These are phyloP conservation scores for Anisodus acutangulus DNA, from an alignment of 257 asterid species.

Conservation along the genomic window DNA sequence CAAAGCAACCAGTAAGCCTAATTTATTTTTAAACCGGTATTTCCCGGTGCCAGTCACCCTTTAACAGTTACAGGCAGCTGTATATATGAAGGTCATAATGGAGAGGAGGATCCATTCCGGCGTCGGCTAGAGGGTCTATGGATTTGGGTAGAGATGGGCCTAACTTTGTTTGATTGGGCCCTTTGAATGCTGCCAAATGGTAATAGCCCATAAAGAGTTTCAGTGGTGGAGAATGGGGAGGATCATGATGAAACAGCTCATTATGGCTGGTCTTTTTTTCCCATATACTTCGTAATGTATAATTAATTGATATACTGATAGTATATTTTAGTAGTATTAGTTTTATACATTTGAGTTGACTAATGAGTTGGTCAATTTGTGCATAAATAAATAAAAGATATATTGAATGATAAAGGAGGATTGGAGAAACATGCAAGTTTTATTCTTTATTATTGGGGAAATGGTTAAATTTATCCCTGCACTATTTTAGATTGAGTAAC, in stretches of 20 bases:
- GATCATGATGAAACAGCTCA: not conserved
- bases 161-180: conserved; percentile 43
- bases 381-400: conserved; percentile 13
- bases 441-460: not conserved
- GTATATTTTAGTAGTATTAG: not conserved
- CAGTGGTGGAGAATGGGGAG: not conserved
- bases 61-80: conserved; percentile 32
- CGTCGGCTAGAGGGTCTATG: conserved; percentile 53
- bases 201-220: not conserved
- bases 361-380: conserved; percentile 15
- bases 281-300: not conserved
- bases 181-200: not conserved
- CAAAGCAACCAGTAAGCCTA: not conserved
- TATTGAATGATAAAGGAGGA: not conserved
- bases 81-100: conserved; percentile 54
- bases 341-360: not conserved
- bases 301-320: not conserved
- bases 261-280: not conserved
- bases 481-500: not conserved
- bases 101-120: conserved; percentile 48
- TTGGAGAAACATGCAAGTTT: not conserved
- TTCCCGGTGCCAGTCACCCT: conserved; percentile 21
- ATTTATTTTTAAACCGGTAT: not conserved
- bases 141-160: conserved; percentile 68
- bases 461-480: not conserved